phyloP scores from a whole-genome alignment of 2,329 filamentous ascomycete genomes.

The Zymoseptoria crescenta region DNA sequence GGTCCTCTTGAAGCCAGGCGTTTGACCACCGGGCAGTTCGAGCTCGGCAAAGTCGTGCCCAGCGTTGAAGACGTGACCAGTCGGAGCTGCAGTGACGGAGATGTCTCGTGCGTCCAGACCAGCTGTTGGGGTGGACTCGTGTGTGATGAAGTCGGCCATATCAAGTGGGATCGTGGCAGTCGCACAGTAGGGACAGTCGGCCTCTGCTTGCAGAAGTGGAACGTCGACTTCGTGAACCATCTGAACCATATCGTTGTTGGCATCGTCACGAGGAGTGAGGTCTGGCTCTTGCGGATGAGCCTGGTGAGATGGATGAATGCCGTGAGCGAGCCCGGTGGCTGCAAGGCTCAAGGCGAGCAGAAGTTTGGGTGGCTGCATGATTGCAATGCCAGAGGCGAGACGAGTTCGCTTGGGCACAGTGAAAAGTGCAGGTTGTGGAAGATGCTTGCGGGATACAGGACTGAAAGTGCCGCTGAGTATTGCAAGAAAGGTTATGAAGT shows the following conservation, averaged over 20 bases:
- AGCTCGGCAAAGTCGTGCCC: not conserved
- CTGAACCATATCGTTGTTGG: not conserved
- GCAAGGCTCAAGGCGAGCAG: constrained; percentile 3
- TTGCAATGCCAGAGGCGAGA: not conserved
- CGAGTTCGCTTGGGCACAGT: not conserved
- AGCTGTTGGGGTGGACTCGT: not conserved
- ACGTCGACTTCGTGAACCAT: not conserved
- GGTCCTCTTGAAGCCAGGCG: not conserved
- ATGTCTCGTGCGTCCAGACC: not conserved
- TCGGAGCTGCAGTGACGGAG: not conserved
- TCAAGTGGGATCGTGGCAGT: not conserved
- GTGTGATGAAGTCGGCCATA: not conserved
- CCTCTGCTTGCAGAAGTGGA: not conserved
- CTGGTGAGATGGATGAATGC: not conserved
- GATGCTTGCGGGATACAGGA: not conserved
- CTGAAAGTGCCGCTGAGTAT: not conserved
- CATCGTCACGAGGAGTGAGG: not conserved
- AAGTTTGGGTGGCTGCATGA: constrained; percentile 1
- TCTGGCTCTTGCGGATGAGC: not conserved
- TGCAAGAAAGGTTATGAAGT: not conserved
- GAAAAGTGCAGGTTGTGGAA: not conserved
- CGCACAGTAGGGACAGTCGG: not conserved
- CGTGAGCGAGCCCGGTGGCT: not conserved
- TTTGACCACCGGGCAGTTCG: not conserved
- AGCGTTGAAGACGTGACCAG: not conserved